Evolutionary conservation across 2,329 filamentous ascomycete genomes (phyloP).

Genomic region (Colletotrichum trifolii): DNA sequence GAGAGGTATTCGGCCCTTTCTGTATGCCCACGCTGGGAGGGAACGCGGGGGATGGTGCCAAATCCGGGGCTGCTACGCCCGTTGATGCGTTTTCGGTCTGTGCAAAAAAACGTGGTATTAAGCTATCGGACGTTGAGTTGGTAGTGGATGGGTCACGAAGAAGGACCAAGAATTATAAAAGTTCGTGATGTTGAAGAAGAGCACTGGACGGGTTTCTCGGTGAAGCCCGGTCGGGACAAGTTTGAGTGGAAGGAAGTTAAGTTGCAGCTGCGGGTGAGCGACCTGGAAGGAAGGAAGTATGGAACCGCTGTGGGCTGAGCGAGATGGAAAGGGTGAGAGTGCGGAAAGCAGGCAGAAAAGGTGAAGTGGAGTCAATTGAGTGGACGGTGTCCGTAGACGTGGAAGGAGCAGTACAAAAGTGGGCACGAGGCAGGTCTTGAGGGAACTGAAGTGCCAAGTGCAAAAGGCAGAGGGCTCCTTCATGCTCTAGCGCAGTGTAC

Average conservation of each 20-base stretch:
- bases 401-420: conserved; percentile 13
- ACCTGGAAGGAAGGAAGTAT: background rate
- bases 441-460: background rate
- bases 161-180: background rate
- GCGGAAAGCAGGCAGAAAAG: conserved; percentile 14
- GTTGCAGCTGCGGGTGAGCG: conserved; percentile 16
- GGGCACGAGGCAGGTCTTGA: background rate
- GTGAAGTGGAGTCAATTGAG: background rate
- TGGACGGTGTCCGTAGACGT: conserved; percentile 13
- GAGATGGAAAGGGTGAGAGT: conserved; percentile 8
- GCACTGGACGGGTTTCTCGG: conserved; percentile 23
- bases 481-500: too few species aligned
- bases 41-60: conserved; percentile 37
- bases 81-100: conserved; percentile 30
- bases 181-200: conserved; percentile 11
- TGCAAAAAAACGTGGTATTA: conserved; percentile 11
- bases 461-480: background rate
- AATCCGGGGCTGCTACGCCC: conserved; percentile 36
- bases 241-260: conserved; percentile 13
- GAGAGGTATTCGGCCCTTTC: conserved; percentile 37
- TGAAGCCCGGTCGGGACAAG: conserved; percentile 25
- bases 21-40: conserved; percentile 33
- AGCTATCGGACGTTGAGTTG: background rate
- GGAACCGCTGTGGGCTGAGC: conserved; percentile 10
- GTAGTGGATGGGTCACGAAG: background rate